These are phyloP conservation scores for Silene uniflora DNA, from an alignment of 148 eudicot genomes.

Conservation along the genomic window DNA sequence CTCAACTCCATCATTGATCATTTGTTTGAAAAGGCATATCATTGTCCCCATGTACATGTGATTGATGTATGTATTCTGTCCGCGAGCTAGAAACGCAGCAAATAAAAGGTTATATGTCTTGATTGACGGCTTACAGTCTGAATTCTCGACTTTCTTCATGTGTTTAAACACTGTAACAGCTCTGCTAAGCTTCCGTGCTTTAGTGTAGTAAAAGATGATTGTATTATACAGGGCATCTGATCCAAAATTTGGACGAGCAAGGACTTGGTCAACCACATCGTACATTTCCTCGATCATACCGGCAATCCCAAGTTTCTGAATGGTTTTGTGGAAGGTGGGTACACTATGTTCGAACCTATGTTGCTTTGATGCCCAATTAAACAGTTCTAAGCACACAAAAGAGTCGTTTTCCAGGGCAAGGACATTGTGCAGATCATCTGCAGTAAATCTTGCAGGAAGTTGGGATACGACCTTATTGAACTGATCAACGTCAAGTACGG, in stretches of 20 bases:
- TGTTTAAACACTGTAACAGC: conserved; percentile 66
- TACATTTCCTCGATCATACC: conserved; percentile 77
- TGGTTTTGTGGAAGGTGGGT: conserved; percentile 49
- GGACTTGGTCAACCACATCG: conserved; percentile 57
- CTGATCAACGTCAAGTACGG: conserved; percentile 48
- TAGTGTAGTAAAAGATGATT: conserved; percentile 63
- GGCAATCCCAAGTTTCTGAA: conserved; percentile 71
- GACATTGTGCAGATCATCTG: conserved; percentile 54
- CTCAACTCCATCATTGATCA: conserved; percentile 70
- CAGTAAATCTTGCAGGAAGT: conserved; percentile 71
- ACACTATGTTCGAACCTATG: conserved; percentile 63
- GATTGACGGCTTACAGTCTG: conserved; percentile 61
- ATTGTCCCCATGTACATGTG: conserved; percentile 73
- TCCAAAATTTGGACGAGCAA: conserved; percentile 56
- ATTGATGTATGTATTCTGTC: conserved; percentile 60
- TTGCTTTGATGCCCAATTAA: conserved; percentile 66
- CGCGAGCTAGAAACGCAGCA: conserved; percentile 63
- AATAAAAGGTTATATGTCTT: conserved; percentile 71
- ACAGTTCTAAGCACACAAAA: conserved; percentile 65
- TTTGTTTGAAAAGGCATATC: conserved; percentile 67
- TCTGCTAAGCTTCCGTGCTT: conserved; percentile 63
- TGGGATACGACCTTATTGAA: conserved; percentile 45
- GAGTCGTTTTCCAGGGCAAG: conserved; percentile 53
- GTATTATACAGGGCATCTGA: conserved; percentile 69
- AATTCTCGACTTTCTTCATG: conserved; percentile 46